These are phyloP conservation scores for Lasiodiplodia gonubiensis DNA, from an alignment of 2,329 filamentous ascomycete genomes.

Conservation along the genomic window DNA sequence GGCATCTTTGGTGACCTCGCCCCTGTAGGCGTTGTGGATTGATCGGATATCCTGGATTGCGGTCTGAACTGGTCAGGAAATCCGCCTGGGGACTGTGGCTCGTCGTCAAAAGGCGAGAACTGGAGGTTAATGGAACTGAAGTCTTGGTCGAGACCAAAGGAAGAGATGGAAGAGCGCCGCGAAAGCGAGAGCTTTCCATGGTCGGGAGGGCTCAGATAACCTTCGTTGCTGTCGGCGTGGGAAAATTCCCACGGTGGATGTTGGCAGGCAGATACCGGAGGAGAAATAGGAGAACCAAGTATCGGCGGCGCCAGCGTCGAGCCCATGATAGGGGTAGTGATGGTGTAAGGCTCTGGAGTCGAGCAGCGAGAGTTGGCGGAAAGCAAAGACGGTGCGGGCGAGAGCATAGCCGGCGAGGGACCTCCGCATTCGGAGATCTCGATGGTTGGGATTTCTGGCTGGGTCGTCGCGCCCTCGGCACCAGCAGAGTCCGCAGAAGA, in stretches of 20 bases:
- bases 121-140: slow-evolving; percentile 38
- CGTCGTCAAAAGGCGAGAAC: slow-evolving; percentile 40
- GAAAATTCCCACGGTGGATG: slow-evolving; percentile 45
- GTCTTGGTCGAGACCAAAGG: slow-evolving; percentile 38
- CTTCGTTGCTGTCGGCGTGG: slow-evolving; percentile 33
- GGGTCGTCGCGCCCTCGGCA: slow-evolving; percentile 36
- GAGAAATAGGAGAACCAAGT: slow-evolving; percentile 34
- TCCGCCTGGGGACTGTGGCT: slow-evolving; percentile 28
- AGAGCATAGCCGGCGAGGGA: slow-evolving; percentile 40
- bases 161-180: slow-evolving; percentile 42
- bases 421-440: slow-evolving; percentile 46
- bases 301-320: slow-evolving; percentile 33
- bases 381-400: slow-evolving; percentile 46
- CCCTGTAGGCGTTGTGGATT: slow-evolving; percentile 40
- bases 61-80: slow-evolving; percentile 37
- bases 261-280: slow-evolving; percentile 39
- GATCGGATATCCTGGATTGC: slow-evolving; percentile 38
- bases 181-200: slow-evolving; percentile 37
- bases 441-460: slow-evolving; percentile 40
- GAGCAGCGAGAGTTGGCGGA: slow-evolving; percentile 46
- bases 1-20: slow-evolving; percentile 39
- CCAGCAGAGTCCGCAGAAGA: slow-evolving; percentile 33
- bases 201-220: slow-evolving; percentile 34
- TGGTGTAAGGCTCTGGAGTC: slow-evolving; percentile 42
- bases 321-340: slow-evolving; percentile 37